Conservation (phyloP, 495 filamentous ascomycete species). For the Penicillium herquei region DNA sequence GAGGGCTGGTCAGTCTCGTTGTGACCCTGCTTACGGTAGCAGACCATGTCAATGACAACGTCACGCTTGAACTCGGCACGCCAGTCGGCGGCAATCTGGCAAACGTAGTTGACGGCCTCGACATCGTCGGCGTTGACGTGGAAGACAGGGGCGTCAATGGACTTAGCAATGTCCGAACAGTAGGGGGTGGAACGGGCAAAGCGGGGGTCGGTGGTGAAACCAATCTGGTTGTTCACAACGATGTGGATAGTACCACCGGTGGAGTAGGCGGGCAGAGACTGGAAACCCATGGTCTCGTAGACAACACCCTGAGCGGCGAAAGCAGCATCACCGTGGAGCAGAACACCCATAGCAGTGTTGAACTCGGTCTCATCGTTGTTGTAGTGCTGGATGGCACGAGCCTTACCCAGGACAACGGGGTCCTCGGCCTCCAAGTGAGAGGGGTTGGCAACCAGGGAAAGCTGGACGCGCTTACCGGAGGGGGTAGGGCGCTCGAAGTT, state of each 20-base stretch:
- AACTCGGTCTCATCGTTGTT: constrained; percentile 91
- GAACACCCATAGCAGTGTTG: constrained; percentile 86
- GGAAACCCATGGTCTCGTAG: constrained; percentile 98
- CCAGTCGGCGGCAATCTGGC: constrained; percentile 94
- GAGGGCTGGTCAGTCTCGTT: constrained; percentile 99
- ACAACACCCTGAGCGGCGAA: constrained; percentile 96
- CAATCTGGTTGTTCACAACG: constrained; percentile 99
- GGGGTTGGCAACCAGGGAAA: constrained; percentile 96
- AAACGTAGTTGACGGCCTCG: constrained; percentile 97
- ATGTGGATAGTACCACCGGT: constrained; percentile 97
- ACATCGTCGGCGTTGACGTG: constrained; percentile 99
- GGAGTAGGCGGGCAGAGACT: constrained; percentile 89
- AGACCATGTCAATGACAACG: constrained; percentile 96
- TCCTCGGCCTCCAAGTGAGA: constrained; percentile 99
- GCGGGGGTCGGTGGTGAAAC: constrained; percentile 98
- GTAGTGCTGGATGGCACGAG: constrained; percentile 97
- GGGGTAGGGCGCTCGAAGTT: constrained; percentile 99
- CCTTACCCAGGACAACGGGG: constrained; percentile 95
- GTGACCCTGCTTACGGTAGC: constrained; percentile 98
- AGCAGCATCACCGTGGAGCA: constrained; percentile 95
- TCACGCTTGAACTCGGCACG: constrained; percentile 96
- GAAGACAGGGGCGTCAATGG: constrained; percentile 97
- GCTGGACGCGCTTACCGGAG: constrained; percentile 96
- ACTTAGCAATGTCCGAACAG: constrained; percentile 98
- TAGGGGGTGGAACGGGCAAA: constrained; percentile 96